Evolutionary conservation across 306 rosid species (phyloP).

Genomic region (Neltuma alba): DNA sequence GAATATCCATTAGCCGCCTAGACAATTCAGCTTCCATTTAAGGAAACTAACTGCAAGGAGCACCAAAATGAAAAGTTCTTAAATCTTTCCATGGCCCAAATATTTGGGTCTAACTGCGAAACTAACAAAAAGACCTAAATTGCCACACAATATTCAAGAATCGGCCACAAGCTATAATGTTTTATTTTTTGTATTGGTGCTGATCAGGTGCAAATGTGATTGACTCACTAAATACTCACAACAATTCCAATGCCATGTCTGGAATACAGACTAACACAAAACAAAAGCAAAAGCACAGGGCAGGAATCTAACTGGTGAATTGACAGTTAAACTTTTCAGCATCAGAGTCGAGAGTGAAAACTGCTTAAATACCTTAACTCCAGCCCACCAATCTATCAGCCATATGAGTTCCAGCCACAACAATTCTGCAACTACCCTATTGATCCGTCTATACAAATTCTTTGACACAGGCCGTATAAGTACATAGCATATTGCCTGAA

Average conservation of each 20-base stretch:
- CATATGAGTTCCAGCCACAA: constrained; percentile 82
- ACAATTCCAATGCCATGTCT: not conserved
- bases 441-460: constrained; percentile 62
- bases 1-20: constrained; percentile 18
- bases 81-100: constrained; percentile 20
- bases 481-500: constrained; percentile 67
- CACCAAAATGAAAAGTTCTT: not conserved
- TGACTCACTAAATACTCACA: not conserved
- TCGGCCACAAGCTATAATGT: not conserved
- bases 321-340: not conserved
- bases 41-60: constrained; percentile 2
- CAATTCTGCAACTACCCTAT: constrained; percentile 62
- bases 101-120: not conserved
- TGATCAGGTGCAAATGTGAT: constrained; percentile 1
- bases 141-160: not conserved
- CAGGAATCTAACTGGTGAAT: constrained; percentile 14
- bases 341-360: not conserved
- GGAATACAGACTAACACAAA: not conserved
- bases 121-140: constrained; percentile 7
- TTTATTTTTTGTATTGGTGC: not conserved
- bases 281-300: not conserved
- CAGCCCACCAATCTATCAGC: constrained; percentile 90
- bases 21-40: constrained; percentile 1
- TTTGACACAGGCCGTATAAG: constrained; percentile 70
- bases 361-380: constrained; percentile 59